Percentiles rank a stretch among this genome's conserved stretches.
Conservation (phyloP, 805 yeast species). For the Hanseniaspora occidentalis region DNA sequence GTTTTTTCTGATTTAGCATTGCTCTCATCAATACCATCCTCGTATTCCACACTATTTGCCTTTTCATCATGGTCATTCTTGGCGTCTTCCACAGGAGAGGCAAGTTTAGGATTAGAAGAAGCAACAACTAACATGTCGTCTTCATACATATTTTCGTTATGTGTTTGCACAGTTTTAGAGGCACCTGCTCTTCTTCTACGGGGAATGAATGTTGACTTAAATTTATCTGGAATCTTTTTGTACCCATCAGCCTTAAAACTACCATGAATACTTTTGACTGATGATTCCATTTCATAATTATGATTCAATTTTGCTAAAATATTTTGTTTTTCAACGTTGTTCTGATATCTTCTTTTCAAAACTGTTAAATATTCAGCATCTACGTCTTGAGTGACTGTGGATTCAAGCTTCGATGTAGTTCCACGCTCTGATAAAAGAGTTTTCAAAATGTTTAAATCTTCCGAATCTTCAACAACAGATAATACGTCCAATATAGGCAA, state of each 20-base stretch:
- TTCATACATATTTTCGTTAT: conserved; percentile 39
- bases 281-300: conserved; percentile 11
- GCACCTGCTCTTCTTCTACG: conserved; percentile 65
- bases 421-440: no score
- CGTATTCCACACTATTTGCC: background rate
- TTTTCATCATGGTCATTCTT: conserved; percentile 8
- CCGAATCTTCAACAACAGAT: conserved; percentile 51
- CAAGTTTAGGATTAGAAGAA: conserved; percentile 56
- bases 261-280: conserved; percentile 36
- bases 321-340: background rate
- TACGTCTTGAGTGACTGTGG: no score
- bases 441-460: no score
- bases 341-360: conserved; percentile 4
- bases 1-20: conserved; percentile 13
- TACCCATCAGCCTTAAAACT: conserved; percentile 67
- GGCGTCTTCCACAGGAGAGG: conserved; percentile 40
- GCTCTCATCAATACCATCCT: conserved; percentile 4
- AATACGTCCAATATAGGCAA: conserved; percentile 35
- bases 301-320: background rate
- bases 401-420: no score
- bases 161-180: conserved; percentile 55
- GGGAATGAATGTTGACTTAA: conserved; percentile 66
- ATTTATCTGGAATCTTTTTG: conserved; percentile 54
- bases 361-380: no score
- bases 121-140: conserved; percentile 23